Percentiles rank a stretch among this genome's conserved stretches.
These are phyloP conservation scores for Lasiodiplodia sp. DNA, from an alignment of 2,329 filamentous ascomycete genomes.

Conservation along the genomic window DNA sequence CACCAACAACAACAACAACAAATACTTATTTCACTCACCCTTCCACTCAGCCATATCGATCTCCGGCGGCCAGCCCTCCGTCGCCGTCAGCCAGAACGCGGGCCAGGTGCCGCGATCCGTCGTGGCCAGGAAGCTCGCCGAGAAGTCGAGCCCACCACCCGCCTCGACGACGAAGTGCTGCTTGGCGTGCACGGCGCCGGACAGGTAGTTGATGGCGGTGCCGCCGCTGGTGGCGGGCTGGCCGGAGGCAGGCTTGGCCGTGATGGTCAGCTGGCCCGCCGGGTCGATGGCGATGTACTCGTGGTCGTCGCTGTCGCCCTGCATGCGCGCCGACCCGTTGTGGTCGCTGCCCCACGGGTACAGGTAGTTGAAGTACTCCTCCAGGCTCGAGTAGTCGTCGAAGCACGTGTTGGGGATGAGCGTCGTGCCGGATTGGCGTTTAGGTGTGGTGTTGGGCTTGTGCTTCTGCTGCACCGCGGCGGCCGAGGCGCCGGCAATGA, in stretches of 20 bases:
- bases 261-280: conserved; percentile 55
- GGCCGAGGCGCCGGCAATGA: conserved; percentile 8
- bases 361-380: conserved; percentile 58
- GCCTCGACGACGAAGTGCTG: conserved; percentile 50
- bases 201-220: conserved; percentile 60
- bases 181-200: conserved; percentile 56
- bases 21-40: conserved; percentile 41
- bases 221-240: conserved; percentile 46
- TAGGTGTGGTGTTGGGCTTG: background rate
- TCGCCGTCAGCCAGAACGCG: conserved; percentile 65
- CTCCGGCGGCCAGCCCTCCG: conserved; percentile 65
- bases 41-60: conserved; percentile 69
- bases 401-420: conserved; percentile 41
- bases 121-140: conserved; percentile 49
- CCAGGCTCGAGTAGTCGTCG: conserved; percentile 41
- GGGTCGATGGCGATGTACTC: conserved; percentile 52
- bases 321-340: conserved; percentile 65
- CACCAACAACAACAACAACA: background rate
- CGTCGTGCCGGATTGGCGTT: conserved; percentile 35
- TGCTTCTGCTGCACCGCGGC: conserved; percentile 3
- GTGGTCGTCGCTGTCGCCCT: conserved; percentile 37
- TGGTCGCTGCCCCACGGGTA: conserved; percentile 67
- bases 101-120: conserved; percentile 60
- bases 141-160: conserved; percentile 50
- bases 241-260: conserved; percentile 54